Evolutionary conservation across 768 basidiomycete species (phyloP), one percentile per base, ranked within the genome.

Genomic region (Tricholoma flavovirens): DNA sequence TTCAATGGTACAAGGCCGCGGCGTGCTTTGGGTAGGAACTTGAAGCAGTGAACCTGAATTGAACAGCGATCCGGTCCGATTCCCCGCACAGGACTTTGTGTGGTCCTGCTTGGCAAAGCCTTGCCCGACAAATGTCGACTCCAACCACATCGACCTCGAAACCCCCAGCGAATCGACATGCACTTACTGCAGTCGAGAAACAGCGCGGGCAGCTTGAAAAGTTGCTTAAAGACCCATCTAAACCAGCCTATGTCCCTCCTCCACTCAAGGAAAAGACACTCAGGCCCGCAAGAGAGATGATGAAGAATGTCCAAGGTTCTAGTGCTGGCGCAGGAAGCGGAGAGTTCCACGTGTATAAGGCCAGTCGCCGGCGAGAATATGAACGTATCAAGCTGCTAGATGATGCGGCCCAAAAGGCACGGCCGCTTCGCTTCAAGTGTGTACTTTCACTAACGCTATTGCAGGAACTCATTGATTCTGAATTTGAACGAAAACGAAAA

Each of bases 301-400:
- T 99, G 91, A 98, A 97, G 80, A 98, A 98, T 64, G 96, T 99
- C 6, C 95, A 98, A 71, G 97, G 97, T 0, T 95, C 92, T 14
- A 93, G 91, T 70, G 94, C 97, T 6, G 97, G 96, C 45, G 97
- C 97, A 15, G 97, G 97, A 51, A 93, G 90, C 55, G 96, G 96
- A 42, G 95, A 96, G 71, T 98, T 98, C 67, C 97, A 99, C 68
- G 97, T 99, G 0, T 99, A 98, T 76, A 98, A 98, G 68, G 95
- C 96, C 15, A 86, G 87, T 60, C 76, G 97, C 59, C 80, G 96
- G 66, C 79, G 96, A 64, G 97, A 99, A 74, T 98, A 98, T 64
- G 97, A 99, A 71, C 77, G 97, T 56, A 68, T 98, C 56, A 95
- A 91, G 74, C 64, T 96, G 12, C 82, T 99, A 76, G 92, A 95